Base-by-base conservation (phyloP, 129 eudicot species). In the Flaveria trinervia region DNA sequence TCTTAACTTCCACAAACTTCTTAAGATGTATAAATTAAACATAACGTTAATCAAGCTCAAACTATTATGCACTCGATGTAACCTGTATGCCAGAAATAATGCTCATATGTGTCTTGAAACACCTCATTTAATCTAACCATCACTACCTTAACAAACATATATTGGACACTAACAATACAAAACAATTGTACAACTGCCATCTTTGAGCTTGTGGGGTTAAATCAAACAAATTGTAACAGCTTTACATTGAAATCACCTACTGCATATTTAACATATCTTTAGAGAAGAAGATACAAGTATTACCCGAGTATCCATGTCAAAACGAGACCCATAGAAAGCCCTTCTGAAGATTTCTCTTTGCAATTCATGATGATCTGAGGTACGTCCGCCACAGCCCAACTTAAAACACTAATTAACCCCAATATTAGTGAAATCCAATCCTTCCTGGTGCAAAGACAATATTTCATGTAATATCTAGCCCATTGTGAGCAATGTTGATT, bases 331-430 rank as follows among this genome's bases (percentile, higher is more conserved):
- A 85, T 43, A 54, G 96, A 88, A 80, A 90, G 89, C 8, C 96
- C 96, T 77, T 90, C 85, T 7, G 89, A 67, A 16, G 96, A 90
- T 48, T 86, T 88, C 15, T 80, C 78, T 83, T 67, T 84, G 82
- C 74, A 88, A 82, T 83, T 90, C 12, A 91, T 88, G 74, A 90
- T 84, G 72, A 90, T 74, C 68, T 90, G 96, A 44, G 96, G 96
- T 80, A 90, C 66, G 73, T 90, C 96, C 33, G 96, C 93, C 43
- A 88, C 88, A 81, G 82, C 80, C 96, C 96, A 90, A 76, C 91
- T 80, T 13, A 86, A 5, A 49, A 88, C 88, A 86, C 96, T 90
- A 39, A 86, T 8, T 39, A 88, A 7, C 18, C 96, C 96, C 82
- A 90, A 74, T 5, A 75, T 75, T 51, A 90, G 55, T 2, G 96